A percentile compares a stretch with the other conserved stretches of the same genome.
These are phyloP conservation scores for Aschersonia sp. DNA, from an alignment of 2,329 filamentous ascomycete genomes.

Conservation along the genomic window DNA sequence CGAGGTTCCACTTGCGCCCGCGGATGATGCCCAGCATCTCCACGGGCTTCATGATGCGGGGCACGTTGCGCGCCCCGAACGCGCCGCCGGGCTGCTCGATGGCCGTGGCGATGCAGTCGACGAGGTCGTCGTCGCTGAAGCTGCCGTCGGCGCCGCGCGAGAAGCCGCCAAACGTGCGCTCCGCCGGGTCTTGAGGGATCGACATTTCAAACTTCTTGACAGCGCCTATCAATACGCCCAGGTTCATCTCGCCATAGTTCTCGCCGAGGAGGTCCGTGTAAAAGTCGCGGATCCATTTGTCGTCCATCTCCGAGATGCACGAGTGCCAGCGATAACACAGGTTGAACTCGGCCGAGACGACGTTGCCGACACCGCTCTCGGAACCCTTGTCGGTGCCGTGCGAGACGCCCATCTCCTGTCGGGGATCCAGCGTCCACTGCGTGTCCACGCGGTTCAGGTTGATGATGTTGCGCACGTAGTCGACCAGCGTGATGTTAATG, in stretches of 20 bases:
- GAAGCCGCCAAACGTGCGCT: conserved; percentile 55
- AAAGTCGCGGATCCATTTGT: conserved; percentile 63
- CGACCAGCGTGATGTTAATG: conserved; percentile 63
- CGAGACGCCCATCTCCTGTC: conserved; percentile 48
- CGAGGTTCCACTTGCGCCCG: conserved; percentile 61
- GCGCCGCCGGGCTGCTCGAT: conserved; percentile 66
- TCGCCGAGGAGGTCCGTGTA: conserved; percentile 44
- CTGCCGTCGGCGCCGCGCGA: conserved; percentile 49
- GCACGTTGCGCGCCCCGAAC: conserved; percentile 61
- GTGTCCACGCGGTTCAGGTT: conserved; percentile 45
- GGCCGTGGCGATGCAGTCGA: conserved; percentile 50
- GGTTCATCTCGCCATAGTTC: conserved; percentile 39
- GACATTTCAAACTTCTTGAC: conserved; percentile 47
- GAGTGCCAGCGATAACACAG: conserved; percentile 82
- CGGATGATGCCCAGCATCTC: conserved; percentile 73
- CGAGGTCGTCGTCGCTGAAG: conserved; percentile 65
- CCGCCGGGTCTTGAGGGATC: conserved; percentile 49
- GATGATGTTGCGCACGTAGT: conserved; percentile 67
- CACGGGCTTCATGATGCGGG: conserved; percentile 56
- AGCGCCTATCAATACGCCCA: conserved; percentile 45
- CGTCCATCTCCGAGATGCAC: conserved; percentile 55
- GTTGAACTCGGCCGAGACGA: conserved; percentile 80
- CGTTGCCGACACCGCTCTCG: conserved; percentile 62
- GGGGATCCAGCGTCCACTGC: conserved; percentile 69
- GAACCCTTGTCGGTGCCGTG: conserved; percentile 40